Evolutionary conservation across 2,329 filamentous ascomycete species (phyloP), one percentile per base, ranked within the genome.

Genomic region (Trichoderma hamatum): DNA sequence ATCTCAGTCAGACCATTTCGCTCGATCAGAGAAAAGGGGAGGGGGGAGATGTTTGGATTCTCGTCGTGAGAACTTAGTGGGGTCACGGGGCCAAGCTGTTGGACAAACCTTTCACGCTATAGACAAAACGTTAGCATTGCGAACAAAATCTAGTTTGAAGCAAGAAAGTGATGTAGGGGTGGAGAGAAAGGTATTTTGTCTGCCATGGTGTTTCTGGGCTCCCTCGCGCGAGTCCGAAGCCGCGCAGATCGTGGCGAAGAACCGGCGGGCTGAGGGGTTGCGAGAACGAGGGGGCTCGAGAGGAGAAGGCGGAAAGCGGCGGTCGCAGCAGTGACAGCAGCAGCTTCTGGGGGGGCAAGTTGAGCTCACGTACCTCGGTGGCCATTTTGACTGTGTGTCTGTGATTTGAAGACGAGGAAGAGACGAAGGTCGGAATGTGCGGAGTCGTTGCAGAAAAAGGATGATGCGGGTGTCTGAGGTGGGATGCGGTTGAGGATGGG

Each of bases 91-190:
- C 51, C 32, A 43, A 51, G 51, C 39, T 49, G 66, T 46, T 69
- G 69, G 72, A 82, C 82, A 80, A 89, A 91, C 89, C 86, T 91
- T 83, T 91, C 89, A 85, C 89, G 89, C 89, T 91, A 43, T 43
- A 80, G 74, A 77, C 70, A 76, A 75, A 78, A 75, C 73, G 78
- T 79, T 77, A 81, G 81, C 76, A 80, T 72, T 58, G 39, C 39
- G 21, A 39, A 21, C 21, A 65, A 28, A 51, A n/a, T 54, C 10
- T 21, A 30, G 28, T 32, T n/a, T 28, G 65, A 69, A 54, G 54
- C 49, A 54, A 43, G 67, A 55, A 69, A 59, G 58, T 54, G 58
- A 67, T 62, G 60, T 64, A 69, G 49, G 65, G 58, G 61, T 59
- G 51, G 30, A 56, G 9, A 9, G 14, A 32, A 32, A 30, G 32